Conservation (phyloP, 345 rosid genomes). For the Salix koriyanagi region DNA sequence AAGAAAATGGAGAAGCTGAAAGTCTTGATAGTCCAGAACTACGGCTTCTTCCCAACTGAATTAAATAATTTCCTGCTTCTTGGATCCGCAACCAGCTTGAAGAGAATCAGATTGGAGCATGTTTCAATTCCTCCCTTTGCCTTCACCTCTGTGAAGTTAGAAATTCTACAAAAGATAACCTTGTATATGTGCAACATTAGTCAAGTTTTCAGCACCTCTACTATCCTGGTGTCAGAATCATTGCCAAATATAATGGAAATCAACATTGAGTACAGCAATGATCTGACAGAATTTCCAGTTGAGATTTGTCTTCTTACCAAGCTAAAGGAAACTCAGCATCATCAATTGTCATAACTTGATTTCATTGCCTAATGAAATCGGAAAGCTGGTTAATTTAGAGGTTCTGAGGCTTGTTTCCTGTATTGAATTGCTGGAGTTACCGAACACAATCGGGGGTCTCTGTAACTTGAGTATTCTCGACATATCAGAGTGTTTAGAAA, state of each 20-base stretch:
- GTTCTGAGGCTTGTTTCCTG: constrained; percentile 45
- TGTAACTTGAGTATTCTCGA: constrained; percentile 32
- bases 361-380: constrained; percentile 37
- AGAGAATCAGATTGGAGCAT: constrained; percentile 52
- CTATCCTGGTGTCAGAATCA: constrained; percentile 5
- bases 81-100: constrained; percentile 35
- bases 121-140: constrained; percentile 22
- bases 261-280: constrained; percentile 44
- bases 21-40: constrained; percentile 31
- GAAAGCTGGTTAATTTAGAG: constrained; percentile 37
- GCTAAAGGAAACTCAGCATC: constrained; percentile 47
- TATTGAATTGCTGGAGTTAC: constrained; percentile 35
- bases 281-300: constrained; percentile 34
- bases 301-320: constrained; percentile 27
- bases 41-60: constrained; percentile 26
- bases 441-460: constrained; percentile 38
- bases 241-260: constrained; percentile 47
- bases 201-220: constrained; percentile 19
- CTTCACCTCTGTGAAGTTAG: constrained; percentile 5
- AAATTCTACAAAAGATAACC: constrained; percentile 40
- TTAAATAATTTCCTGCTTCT: constrained; percentile 32
- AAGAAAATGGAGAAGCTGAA: constrained; percentile 13
- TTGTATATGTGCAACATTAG: constrained; percentile 41
- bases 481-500: constrained; percentile 41
- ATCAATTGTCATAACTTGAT: constrained; percentile 51